Conservation (phyloP, 345 rosid species). For the Draba incana region DNA sequence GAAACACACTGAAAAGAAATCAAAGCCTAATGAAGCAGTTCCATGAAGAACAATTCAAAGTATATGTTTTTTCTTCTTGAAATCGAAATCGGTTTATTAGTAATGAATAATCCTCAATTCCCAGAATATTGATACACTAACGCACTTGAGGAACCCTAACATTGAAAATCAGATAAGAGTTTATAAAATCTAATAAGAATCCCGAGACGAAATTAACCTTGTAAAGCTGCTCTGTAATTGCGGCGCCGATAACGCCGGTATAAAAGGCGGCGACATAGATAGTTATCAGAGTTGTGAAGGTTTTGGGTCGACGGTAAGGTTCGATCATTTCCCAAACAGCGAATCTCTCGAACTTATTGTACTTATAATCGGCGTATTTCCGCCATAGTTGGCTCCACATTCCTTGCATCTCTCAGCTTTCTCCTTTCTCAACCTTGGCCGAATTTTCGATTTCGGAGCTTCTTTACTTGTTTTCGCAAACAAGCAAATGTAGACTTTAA, state of each 20-base stretch:
- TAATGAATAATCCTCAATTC: not conserved
- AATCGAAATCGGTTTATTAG: slow-evolving; percentile 2
- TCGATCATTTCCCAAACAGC: slow-evolving; percentile 89
- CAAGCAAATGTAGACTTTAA: not conserved
- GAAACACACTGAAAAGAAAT: too few relatives aligned
- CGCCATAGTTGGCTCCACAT: slow-evolving; percentile 82
- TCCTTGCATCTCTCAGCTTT: slow-evolving; percentile 38
- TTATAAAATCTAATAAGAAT: not conserved
- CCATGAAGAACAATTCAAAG: slow-evolving; percentile 13
- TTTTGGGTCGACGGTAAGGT: slow-evolving; percentile 77
- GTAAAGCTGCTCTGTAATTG: slow-evolving; percentile 86
- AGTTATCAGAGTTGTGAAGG: slow-evolving; percentile 71
- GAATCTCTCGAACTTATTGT: slow-evolving; percentile 75
- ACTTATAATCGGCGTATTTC: slow-evolving; percentile 75
- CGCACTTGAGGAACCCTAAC: not conserved
- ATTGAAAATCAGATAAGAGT: slow-evolving; percentile 16
- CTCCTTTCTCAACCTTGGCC: slow-evolving; percentile 9
- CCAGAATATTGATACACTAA: not conserved
- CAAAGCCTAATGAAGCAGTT: not conserved
- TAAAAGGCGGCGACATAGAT: slow-evolving; percentile 82
- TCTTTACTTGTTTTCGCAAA: slow-evolving; percentile 3
- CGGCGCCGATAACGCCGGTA: slow-evolving; percentile 85
- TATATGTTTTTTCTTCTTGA: not conserved
- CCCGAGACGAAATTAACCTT: slow-evolving; percentile 46
- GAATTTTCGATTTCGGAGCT: not conserved